phyloP scores from a whole-genome alignment of 2,329 filamentous ascomycete species.

The Bipolaris zeicola region DNA sequence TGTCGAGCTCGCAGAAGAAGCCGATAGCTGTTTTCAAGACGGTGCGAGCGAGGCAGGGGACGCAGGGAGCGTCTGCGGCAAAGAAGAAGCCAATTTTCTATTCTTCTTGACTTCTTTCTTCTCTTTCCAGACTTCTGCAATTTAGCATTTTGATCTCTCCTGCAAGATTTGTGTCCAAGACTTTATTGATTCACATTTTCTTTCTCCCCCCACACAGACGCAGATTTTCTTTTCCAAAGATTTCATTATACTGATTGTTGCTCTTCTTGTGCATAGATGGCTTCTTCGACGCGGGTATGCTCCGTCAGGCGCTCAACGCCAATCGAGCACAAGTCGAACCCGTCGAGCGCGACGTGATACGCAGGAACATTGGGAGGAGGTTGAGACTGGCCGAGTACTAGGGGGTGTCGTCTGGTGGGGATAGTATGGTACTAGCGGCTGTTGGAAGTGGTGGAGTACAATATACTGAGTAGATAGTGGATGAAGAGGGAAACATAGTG shows the following conservation, averaged over 20 bases:
- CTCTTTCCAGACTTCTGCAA: background rate
- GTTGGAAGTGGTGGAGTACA: background rate
- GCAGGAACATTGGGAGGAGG: slow-evolving; percentile 76
- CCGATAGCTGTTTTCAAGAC: slow-evolving; percentile 27
- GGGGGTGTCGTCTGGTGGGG: background rate
- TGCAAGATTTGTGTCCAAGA: background rate
- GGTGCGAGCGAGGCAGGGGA: slow-evolving; percentile 22
- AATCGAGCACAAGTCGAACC: slow-evolving; percentile 56
- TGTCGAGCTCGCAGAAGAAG: slow-evolving; percentile 35
- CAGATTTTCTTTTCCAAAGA: background rate
- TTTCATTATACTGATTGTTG: slow-evolving; percentile 38
- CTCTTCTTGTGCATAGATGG: slow-evolving; percentile 67
- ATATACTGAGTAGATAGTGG: no score
- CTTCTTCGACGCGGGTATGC: slow-evolving; percentile 97
- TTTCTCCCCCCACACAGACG: background rate
- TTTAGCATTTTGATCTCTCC: background rate
- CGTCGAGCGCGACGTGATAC: slow-evolving; percentile 64
- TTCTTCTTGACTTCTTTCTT: slow-evolving; percentile 14
- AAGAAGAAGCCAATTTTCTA: slow-evolving; percentile 29
- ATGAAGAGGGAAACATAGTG: background rate
- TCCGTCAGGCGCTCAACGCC: slow-evolving; percentile 83
- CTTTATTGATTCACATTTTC: background rate
- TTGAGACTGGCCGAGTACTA: slow-evolving; percentile 72
- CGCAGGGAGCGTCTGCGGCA: slow-evolving; percentile 28
- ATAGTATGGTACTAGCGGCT: background rate